Conservation (phyloP, 805 yeast genomes). For the Barnettozyma siamensis region DNA sequence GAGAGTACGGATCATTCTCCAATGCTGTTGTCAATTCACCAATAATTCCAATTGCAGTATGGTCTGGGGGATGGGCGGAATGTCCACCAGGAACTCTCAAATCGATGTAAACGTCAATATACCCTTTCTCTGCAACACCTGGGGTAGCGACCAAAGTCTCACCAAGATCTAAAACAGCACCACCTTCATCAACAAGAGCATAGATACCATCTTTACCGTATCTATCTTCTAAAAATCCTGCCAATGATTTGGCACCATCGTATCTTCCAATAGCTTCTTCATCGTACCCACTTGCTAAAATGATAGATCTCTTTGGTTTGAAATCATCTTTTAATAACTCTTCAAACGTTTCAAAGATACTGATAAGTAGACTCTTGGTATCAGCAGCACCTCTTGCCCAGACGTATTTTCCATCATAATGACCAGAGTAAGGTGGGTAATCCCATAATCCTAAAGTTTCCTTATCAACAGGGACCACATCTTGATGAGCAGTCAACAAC, state of each 20-base stretch:
- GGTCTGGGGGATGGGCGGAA: slow-evolving; percentile 71
- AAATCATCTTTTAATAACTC: slow-evolving; percentile 42
- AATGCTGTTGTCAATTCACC: slow-evolving; percentile 48
- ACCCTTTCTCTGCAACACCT: slow-evolving; percentile 59
- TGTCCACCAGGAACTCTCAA: slow-evolving; percentile 69
- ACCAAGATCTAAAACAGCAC: slow-evolving; percentile 26
- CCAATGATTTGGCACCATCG: slow-evolving; percentile 39
- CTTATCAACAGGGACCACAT: slow-evolving; percentile 74
- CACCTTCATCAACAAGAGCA: slow-evolving; percentile 65
- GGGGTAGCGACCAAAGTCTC: slow-evolving; percentile 43
- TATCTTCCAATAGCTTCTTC: slow-evolving; percentile 64
- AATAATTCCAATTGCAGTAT: slow-evolving; percentile 71
- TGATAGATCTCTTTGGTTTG: slow-evolving; percentile 52
- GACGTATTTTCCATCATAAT: slow-evolving; percentile 54
- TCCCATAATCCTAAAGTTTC: slow-evolving; percentile 57
- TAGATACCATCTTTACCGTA: slow-evolving; percentile 57
- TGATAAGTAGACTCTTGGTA: slow-evolving; percentile 63
- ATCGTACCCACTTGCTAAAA: slow-evolving; percentile 68
- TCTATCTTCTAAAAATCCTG: slow-evolving; percentile 38
- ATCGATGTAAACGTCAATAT: slow-evolving; percentile 43
- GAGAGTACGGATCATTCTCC: slow-evolving; percentile 46
- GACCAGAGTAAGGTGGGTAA: slow-evolving; percentile 60
- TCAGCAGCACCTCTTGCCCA: slow-evolving; percentile 71
- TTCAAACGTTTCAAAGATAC: slow-evolving; percentile 58
- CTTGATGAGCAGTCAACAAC: slow-evolving; percentile 73